Base-by-base conservation (phyloP, 345 rosid genomes). In the Balakata baccata region DNA sequence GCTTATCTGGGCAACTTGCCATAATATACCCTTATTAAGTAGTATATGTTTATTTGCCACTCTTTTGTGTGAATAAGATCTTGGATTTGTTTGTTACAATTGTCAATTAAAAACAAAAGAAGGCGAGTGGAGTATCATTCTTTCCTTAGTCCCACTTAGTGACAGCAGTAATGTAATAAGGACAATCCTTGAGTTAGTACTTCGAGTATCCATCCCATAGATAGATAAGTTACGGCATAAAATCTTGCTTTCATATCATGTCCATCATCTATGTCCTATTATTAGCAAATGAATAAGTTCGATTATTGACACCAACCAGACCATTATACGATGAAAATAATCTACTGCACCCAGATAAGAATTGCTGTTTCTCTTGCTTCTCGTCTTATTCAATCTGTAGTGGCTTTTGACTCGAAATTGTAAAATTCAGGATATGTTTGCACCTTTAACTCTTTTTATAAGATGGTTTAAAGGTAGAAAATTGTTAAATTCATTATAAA, bases 1-100 rank as follows among this genome's bases (percentile, higher is more conserved):
- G 10, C 43, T 68, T 62, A 53, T 46, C 61, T 61, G n/a, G 63
- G 50, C 87, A 82, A 86, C 80, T 86, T 86, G 87, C 13, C 69
- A 29, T 51, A 65, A 76, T 58, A 77, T 83, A 66, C 75, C 70
- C 58, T 63, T 68, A 43, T 74, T 72, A 53, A 46, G 6, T 12
- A 77, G 70, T 7, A 45, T 45, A 45, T 74, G 77, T 61, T 56
- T 75, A 71, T 70, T 81, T 53, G 56, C 64, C 65, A 41, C 73
- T 78, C 70, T 62, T 68, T 66, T 78, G 11, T 1, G 51, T 68
- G 64, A 52, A 69, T 69, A n/a, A 39, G 49, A 76, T 60, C 39
- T 60, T 77, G 56, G 61, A 61, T 43, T 68, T 68, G 63, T 53
- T 68, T 78, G 56, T 63, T 68, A 20, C 65, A 29, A 49, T 46